Base-by-base conservation (phyloP, 1,284 basidiomycete species). In the Malassezia caprae region DNA sequence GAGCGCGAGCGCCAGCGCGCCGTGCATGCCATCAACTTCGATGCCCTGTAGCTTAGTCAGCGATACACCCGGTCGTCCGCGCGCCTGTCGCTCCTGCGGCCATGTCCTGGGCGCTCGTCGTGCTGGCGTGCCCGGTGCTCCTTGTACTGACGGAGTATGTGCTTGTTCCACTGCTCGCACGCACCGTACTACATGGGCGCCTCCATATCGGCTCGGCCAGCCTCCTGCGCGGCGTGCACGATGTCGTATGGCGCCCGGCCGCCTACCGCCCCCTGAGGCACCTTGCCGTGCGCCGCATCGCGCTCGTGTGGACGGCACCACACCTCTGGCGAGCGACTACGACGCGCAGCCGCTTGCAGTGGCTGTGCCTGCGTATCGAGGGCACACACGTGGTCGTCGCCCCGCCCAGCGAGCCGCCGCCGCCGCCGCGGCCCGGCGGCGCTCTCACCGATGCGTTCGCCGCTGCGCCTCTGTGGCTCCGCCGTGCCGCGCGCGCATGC, bases 1-100 rank as follows among this genome's bases (percentile, higher is more conserved):
- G 90, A 96, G 76, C 76, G 85, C 67, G 93, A 96, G 76, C 76
- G 90, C 59, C 81, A 88, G 68, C 80, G 85, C 60, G 84, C 84
- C 26, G 86, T 90, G 45, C 90, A 94, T 76, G 86, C 89, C 67
- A 94, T 96, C 76, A 96, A 96, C 69, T 96, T 96, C 75, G 90
- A 93, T 75, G 91, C 93, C 11, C 77, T 94, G 71, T 94, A 68
- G 51, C 8, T 51, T 48, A 52, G 27, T 27, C 41, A 43, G 13
- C 23, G 15, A 43, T 15, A 4, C 39, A 21, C 19, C 39, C 24
- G 19, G 21, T 26, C 21, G 39, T 23, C 19, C 39, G 39, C 39
- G 2, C 19, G 12, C 19, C 12, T 13, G 24, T 19, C 24, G 24
- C 24, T 13, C 39, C 21, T 6, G 41, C 27, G 41, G n/a, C 41